Evolutionary conservation across 371 early-diverging fungal species (phyloP).

Genomic region (Rhizopus sp.): DNA sequence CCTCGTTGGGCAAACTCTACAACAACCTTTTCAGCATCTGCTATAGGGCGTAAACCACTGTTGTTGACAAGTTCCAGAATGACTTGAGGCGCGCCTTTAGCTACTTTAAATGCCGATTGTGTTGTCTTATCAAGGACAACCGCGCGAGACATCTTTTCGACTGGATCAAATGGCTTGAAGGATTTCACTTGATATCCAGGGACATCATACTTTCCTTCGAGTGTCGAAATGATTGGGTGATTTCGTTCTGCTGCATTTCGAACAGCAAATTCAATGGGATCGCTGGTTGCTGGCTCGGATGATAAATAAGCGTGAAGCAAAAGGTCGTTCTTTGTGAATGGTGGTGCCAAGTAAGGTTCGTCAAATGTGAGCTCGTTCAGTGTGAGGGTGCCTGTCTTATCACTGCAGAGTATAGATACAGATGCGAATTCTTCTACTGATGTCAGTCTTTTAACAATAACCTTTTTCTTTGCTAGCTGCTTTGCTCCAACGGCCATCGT

Average conservation of each 20-base stretch:
- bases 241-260: constrained; percentile 78
- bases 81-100: constrained; percentile 96
- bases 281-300: constrained; percentile 88
- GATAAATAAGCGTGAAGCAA: constrained; percentile 84
- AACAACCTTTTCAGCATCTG: constrained; percentile 77
- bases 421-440: constrained; percentile 96
- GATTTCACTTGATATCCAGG: constrained; percentile 86
- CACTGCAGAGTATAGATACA: constrained; percentile 92
- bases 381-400: constrained; percentile 97
- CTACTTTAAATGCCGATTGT: constrained; percentile 74
- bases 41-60: constrained; percentile 58
- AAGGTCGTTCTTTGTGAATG: constrained; percentile 80
- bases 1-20: constrained; percentile 80
- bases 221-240: constrained; percentile 65
- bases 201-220: constrained; percentile 60
- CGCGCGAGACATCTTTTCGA: constrained; percentile 89
- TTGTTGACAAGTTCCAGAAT: constrained; percentile 75
- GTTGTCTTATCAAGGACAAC: constrained; percentile 71
- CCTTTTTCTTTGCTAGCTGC: constrained; percentile 90
- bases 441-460: constrained; percentile 93
- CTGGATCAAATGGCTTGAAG: constrained; percentile 92
- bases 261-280: constrained; percentile 91
- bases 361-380: constrained; percentile 90
- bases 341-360: constrained; percentile 77
- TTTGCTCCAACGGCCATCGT: constrained; percentile 96